Conservation (phyloP, 2,329 filamentous ascomycete genomes). For the Beauveria brongniartii region DNA sequence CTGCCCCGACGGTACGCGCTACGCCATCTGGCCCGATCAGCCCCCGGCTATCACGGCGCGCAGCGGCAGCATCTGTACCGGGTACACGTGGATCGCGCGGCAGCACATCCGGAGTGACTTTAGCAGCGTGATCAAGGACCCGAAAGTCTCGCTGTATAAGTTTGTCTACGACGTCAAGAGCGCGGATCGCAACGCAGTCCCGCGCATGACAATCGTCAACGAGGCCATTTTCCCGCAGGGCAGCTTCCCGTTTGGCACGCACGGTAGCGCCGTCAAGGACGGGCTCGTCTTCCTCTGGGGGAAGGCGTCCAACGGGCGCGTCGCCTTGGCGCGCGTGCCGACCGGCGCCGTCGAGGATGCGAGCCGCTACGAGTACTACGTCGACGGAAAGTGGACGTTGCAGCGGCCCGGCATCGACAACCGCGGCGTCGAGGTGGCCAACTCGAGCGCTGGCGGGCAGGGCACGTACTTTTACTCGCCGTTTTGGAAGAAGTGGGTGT, state of each 20-base stretch:
- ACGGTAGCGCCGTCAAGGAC: conserved; percentile 15
- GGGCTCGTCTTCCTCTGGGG: conserved; percentile 16
- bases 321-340: conserved; percentile 16
- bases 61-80: conserved; percentile 5
- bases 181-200: conserved; percentile 8
- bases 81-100: conserved; percentile 7
- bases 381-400: conserved; percentile 13
- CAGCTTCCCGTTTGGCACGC: conserved; percentile 6
- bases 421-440: conserved; percentile 11
- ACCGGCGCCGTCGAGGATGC: conserved; percentile 13
- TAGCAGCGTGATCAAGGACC: conserved; percentile 9
- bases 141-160: conserved; percentile 9
- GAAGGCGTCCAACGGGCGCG: conserved; percentile 11
- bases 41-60: conserved; percentile 2
- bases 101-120: conserved; percentile 8
- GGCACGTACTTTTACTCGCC: conserved; percentile 18
- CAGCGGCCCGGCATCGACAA: conserved; percentile 13
- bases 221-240: conserved; percentile 10
- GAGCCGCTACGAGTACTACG: conserved; percentile 17
- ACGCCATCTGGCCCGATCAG: conserved; percentile 10
- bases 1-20: conserved; percentile 7
- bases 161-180: conserved; percentile 7
- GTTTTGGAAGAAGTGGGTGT: conserved; percentile 16
- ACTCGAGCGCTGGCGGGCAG: conserved; percentile 17
- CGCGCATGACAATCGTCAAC: conserved; percentile 5